Percentiles rank a stretch among this genome's conserved stretches.
These are phyloP conservation scores for Aureobasidium sp. DNA, from an alignment of 2,329 filamentous ascomycete genomes.

Conservation along the genomic window DNA sequence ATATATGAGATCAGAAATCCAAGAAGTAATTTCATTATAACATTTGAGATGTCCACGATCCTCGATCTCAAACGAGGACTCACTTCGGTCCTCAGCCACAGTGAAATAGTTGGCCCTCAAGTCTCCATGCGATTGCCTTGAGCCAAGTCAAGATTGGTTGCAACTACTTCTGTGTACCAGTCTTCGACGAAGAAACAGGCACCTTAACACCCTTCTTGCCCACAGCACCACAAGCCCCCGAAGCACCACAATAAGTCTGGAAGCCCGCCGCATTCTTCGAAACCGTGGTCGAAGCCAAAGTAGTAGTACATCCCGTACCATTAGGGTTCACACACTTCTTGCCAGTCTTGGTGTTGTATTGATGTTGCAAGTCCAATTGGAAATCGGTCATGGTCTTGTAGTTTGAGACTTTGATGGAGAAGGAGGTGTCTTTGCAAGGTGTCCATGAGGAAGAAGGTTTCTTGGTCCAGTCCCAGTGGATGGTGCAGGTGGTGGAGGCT, in stretches of 20 bases:
- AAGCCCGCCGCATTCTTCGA: neutral
- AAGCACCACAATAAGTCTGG: neutral
- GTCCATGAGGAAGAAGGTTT: neutral
- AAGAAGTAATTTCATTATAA: no score
- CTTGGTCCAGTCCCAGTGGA: constrained; percentile 8
- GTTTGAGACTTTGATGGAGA: neutral
- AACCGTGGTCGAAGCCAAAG: neutral
- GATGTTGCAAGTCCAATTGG: neutral
- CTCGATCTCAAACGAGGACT: no score
- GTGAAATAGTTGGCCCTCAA: no score
- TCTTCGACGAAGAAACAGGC: constrained; percentile 3
- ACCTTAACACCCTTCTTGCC: neutral
- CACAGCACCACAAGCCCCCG: constrained; percentile 6
- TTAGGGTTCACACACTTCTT: constrained; percentile 7
- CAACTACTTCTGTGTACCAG: constrained; percentile 1
- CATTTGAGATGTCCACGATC: no score
- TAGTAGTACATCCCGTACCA: neutral
- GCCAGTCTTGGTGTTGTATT: constrained; percentile 2
- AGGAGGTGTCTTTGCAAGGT: neutral
- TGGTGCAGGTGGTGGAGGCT: neutral
- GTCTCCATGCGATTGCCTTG: no score
- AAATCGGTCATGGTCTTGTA: constrained; percentile 3
- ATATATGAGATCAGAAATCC: no score
- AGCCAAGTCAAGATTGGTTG: neutral
- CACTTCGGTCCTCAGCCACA: no score